Conservation (phyloP, 345 rosid genomes). For the Citrus hindsii region DNA sequence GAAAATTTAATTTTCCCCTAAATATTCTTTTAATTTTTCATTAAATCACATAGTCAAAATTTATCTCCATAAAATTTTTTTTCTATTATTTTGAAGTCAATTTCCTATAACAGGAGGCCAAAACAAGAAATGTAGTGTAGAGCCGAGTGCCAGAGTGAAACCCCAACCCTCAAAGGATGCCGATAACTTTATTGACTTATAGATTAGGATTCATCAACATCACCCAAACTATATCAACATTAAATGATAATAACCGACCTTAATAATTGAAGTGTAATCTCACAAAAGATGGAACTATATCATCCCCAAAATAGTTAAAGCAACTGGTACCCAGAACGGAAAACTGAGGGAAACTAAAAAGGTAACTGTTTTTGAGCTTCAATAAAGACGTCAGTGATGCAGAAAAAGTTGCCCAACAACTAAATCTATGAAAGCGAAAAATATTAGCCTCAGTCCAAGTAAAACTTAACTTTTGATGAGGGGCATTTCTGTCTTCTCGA, state of each 20-base stretch:
- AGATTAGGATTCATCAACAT: neutral
- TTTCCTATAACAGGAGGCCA: too few relatives aligned
- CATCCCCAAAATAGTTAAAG: neutral
- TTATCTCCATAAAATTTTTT: too few relatives aligned
- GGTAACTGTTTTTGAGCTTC: neutral
- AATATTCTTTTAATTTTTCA: too few relatives aligned
- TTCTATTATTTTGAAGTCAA: too few relatives aligned
- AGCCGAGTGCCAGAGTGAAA: neutral
- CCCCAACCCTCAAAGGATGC: neutral
- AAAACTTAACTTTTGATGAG: slow-evolving; percentile 4
- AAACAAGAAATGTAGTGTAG: neutral
- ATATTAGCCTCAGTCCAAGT: neutral
- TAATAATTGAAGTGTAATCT: slow-evolving; percentile 12
- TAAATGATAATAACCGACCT: neutral
- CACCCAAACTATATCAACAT: neutral
- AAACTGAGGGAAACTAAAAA: slow-evolving; percentile 4
- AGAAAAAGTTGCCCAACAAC: neutral
- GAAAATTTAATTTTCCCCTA: neutral
- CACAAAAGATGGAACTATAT: neutral
- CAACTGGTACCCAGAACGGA: neutral
- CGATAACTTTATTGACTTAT: neutral
- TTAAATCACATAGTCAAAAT: too few relatives aligned
- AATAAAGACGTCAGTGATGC: neutral
- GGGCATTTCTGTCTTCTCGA: slow-evolving; percentile 28
- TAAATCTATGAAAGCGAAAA: neutral